phyloP scores from a whole-genome alignment of 2,329 filamentous ascomycete genomes.

The Epichloe sibirici region DNA sequence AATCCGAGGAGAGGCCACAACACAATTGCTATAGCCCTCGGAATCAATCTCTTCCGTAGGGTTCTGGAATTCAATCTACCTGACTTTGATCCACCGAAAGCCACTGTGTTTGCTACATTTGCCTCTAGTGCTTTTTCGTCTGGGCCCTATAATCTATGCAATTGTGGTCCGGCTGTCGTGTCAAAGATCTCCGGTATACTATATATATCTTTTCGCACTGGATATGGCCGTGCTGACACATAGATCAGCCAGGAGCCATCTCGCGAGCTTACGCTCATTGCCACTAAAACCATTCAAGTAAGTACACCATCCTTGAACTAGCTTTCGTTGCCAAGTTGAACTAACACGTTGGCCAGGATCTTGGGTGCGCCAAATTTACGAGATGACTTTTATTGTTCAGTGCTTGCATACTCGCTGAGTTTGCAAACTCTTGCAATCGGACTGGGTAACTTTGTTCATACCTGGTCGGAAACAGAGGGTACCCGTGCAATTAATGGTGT shows the following conservation, averaged over 20 bases:
- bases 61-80: conserved; percentile 44
- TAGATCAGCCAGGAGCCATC: background rate
- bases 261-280: conserved; percentile 30
- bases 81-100: conserved; percentile 1
- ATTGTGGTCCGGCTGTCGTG: background rate
- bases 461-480: conserved; percentile 71
- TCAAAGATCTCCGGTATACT: background rate
- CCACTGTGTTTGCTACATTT: conserved; percentile 10
- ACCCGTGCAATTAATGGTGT: conserved; percentile 36
- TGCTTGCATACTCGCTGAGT: conserved; percentile 71
- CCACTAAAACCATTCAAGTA: conserved; percentile 69
- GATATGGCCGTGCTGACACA: background rate
- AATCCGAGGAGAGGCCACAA: conserved; percentile 52
- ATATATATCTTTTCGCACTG: background rate
- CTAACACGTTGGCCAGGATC: conserved; percentile 37
- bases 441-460: conserved; percentile 65
- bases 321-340: background rate
- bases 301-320: conserved; percentile 15
- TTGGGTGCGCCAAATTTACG: conserved; percentile 80
- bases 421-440: conserved; percentile 73
- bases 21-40: conserved; percentile 66
- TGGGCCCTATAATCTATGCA: background rate
- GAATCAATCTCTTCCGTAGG: conserved; percentile 58
- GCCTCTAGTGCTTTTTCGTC: conserved; percentile 6
- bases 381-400: conserved; percentile 91